Percentiles rank a stretch among this genome's conserved stretches.
phyloP scores from a whole-genome alignment of 805 yeast genomes.

The Metschnikowia drakensbergensis region DNA sequence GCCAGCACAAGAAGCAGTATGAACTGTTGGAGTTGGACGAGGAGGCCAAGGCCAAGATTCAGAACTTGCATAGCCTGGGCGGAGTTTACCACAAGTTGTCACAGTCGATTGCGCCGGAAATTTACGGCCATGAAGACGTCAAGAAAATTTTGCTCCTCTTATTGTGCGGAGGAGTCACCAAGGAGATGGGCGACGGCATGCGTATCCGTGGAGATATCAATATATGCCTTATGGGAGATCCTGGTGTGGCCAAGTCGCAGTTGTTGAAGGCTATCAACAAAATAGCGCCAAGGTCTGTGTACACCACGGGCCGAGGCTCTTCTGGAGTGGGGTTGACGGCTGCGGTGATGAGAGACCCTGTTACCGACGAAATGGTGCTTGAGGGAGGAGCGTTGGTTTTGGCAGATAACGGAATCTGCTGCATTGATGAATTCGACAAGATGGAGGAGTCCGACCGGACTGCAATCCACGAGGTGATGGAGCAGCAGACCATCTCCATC shows the following conservation, averaged over 20 bases:
- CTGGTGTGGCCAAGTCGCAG: slow-evolving; percentile 99
- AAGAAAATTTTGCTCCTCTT: slow-evolving; percentile 84
- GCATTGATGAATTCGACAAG: slow-evolving; percentile 98
- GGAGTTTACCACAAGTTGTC: slow-evolving; percentile 78
- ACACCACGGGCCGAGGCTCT: slow-evolving; percentile 97
- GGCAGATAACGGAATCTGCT: slow-evolving; percentile 97
- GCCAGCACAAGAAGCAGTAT: slow-evolving; percentile 86
- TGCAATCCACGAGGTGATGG: slow-evolving; percentile 99
- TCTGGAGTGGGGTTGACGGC: slow-evolving; percentile 99
- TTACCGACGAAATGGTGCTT: slow-evolving; percentile 96
- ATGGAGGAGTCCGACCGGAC: slow-evolving; percentile 97
- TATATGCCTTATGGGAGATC: slow-evolving; percentile 96
- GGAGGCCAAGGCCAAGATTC: slow-evolving; percentile 54
- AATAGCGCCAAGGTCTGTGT: slow-evolving; percentile 93
- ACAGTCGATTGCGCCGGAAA: slow-evolving; percentile 93
- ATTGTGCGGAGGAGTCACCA: slow-evolving; percentile 93
- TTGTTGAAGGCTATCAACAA: slow-evolving; percentile 84
- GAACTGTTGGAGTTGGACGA: slow-evolving; percentile 57
- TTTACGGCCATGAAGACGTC: slow-evolving; percentile 89
- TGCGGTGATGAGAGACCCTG: slow-evolving; percentile 97
- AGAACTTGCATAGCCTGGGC: slow-evolving; percentile 53
- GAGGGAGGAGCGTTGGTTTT: slow-evolving; percentile 98
- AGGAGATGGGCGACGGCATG: slow-evolving; percentile 94
- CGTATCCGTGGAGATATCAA: slow-evolving; percentile 96
- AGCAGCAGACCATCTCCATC: slow-evolving; percentile 95